phyloP scores from a whole-genome alignment of 306 rosid genomes.

The Quercus agrifolia region DNA sequence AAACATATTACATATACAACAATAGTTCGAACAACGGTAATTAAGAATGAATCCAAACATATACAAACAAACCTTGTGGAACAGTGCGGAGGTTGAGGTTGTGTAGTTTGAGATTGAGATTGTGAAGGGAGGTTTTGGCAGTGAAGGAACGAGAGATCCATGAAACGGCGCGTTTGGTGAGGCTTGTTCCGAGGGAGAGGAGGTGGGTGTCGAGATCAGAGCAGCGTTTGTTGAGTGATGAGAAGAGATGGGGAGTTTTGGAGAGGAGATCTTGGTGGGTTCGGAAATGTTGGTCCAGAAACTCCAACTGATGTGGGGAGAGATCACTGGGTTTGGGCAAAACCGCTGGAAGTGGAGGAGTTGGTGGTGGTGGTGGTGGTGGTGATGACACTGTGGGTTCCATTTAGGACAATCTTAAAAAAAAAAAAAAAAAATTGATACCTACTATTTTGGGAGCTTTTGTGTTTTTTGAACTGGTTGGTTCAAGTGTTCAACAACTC shows the following conservation, averaged over 20 bases:
- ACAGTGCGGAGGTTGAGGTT: slow-evolving; percentile 57
- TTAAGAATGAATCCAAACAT: neutral
- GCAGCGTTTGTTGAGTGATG: slow-evolving; percentile 33
- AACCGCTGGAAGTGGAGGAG: neutral
- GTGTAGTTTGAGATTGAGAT: slow-evolving; percentile 34
- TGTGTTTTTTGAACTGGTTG: no score
- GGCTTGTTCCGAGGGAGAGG: slow-evolving; percentile 11
- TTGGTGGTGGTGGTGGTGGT: no score
- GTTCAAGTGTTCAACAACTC: no score
- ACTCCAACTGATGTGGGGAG: slow-evolving; percentile 36
- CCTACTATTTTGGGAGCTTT: no score
- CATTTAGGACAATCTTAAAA: neutral
- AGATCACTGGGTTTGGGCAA: slow-evolving; percentile 42
- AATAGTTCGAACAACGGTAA: no score
- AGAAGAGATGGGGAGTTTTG: slow-evolving; percentile 31
- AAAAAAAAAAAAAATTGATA: no score
- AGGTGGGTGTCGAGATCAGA: slow-evolving; percentile 37
- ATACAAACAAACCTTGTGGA: slow-evolving; percentile 31
- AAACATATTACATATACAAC: no score
- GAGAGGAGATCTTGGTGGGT: slow-evolving; percentile 35
- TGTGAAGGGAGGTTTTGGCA: slow-evolving; percentile 32
- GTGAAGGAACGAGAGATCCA: slow-evolving; percentile 55
- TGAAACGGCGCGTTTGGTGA: slow-evolving; percentile 45
- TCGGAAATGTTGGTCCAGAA: slow-evolving; percentile 46
- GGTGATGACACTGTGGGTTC: neutral